phyloP scores from a whole-genome alignment of 176 grass and related monocot genomes.

The Aegilops bicornis region DNA sequence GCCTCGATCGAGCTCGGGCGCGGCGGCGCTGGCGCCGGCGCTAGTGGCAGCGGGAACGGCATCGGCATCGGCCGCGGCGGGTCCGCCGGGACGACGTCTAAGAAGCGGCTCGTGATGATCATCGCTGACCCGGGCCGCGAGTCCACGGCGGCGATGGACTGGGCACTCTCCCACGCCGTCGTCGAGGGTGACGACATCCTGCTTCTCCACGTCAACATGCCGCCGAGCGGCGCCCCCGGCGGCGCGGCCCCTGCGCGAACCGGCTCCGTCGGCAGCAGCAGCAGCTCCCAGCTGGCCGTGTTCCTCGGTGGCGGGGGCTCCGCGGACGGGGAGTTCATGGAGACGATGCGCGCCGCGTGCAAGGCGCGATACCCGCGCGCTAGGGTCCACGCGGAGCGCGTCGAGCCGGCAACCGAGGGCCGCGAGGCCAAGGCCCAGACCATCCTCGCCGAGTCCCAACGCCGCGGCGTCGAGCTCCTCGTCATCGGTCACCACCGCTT shows the following conservation, averaged over 20 bases:
- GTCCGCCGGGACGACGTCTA: constrained; percentile 5
- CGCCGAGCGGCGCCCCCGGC: constrained; percentile 23
- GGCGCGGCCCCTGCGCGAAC: constrained; percentile 18
- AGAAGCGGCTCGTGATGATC: constrained; percentile 68
- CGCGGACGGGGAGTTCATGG: constrained; percentile 58
- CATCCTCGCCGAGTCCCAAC: constrained; percentile 60
- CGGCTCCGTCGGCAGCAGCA: not conserved
- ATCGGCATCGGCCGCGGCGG: not conserved
- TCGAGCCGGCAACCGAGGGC: constrained; percentile 63
- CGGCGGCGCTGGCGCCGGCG: not conserved
- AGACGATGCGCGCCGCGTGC: constrained; percentile 63
- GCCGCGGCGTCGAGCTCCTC: constrained; percentile 66
- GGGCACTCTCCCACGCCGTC: constrained; percentile 75
- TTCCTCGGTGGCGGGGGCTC: constrained; percentile 15
- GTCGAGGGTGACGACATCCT: constrained; percentile 71
- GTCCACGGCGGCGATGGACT: constrained; percentile 71
- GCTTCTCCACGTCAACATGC: constrained; percentile 77
- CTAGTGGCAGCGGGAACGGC: not conserved
- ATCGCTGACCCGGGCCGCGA: constrained; percentile 70
- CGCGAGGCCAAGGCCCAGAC: constrained; percentile 72
- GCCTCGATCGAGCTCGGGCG: constrained; percentile 27
- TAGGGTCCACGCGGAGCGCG: constrained; percentile 43
- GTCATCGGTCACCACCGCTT: constrained; percentile 67
- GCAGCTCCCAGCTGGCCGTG: constrained; percentile 29
- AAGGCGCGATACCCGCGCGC: constrained; percentile 49